phyloP scores from a whole-genome alignment of 495 filamentous ascomycete genomes.

The Penicillium silybi region DNA sequence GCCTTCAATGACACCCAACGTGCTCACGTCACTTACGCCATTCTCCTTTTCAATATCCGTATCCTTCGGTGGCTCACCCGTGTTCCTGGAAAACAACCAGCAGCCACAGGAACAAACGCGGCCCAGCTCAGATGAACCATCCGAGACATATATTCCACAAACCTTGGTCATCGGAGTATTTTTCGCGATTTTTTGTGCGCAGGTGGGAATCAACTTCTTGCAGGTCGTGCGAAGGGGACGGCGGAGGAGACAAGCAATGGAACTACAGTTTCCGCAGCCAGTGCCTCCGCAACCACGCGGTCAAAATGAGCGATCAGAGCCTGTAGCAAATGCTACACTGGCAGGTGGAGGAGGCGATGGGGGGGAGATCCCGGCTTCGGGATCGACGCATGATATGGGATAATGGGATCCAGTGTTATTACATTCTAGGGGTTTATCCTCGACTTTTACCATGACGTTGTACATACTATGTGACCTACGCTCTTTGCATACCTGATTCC shows the following conservation, averaged over 20 bases:
- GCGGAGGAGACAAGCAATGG: slow-evolving; percentile 21
- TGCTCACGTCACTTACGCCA: slow-evolving; percentile 31
- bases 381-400: not conserved
- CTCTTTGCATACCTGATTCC: not conserved
- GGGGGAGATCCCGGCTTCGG: slow-evolving; percentile 12
- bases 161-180: slow-evolving; percentile 36
- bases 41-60: slow-evolving; percentile 41
- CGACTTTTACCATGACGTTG: not conserved
- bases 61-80: slow-evolving; percentile 32
- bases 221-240: slow-evolving; percentile 29
- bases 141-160: slow-evolving; percentile 30
- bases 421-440: not conserved
- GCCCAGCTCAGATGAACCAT: not conserved
- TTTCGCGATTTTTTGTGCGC: slow-evolving; percentile 32
- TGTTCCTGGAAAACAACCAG: slow-evolving; percentile 6
- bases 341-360: slow-evolving; percentile 13
- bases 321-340: not conserved
- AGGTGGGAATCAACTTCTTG: slow-evolving; percentile 31
- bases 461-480: not conserved
- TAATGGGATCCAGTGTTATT: not conserved
- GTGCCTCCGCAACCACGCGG: slow-evolving; percentile 13
- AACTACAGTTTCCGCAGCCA: slow-evolving; percentile 24
- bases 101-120: slow-evolving; percentile 1
- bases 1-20: slow-evolving; percentile 22
- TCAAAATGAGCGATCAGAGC: slow-evolving; percentile 4